phyloP scores from a whole-genome alignment of 2,329 filamentous ascomycete genomes.

The Fusarium neocosmosporiellum region DNA sequence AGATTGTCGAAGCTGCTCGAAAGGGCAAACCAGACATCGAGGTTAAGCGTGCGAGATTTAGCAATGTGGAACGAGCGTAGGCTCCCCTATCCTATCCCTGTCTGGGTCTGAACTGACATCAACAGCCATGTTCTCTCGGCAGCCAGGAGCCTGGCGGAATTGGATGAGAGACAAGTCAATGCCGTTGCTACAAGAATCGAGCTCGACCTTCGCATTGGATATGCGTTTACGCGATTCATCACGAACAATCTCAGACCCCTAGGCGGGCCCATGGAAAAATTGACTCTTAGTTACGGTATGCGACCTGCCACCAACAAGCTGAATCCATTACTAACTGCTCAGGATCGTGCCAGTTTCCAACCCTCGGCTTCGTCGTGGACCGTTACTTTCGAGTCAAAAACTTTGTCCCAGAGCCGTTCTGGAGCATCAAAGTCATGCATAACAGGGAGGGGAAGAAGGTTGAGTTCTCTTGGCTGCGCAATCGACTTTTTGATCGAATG shows the following conservation, averaged over 20 bases:
- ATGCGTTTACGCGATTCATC: slow-evolving; percentile 89
- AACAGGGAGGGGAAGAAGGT: slow-evolving; percentile 81
- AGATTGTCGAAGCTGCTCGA: slow-evolving; percentile 85
- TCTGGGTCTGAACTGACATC: neutral
- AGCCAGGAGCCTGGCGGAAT: slow-evolving; percentile 77
- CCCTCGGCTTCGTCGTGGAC: slow-evolving; percentile 95
- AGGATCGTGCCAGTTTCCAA: slow-evolving; percentile 97
- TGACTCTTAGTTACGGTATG: slow-evolving; percentile 83
- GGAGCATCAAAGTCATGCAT: slow-evolving; percentile 89
- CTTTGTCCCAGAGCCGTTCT: slow-evolving; percentile 92
- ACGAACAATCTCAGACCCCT: slow-evolving; percentile 81
- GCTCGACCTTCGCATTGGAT: slow-evolving; percentile 91
- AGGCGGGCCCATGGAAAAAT: slow-evolving; percentile 72
- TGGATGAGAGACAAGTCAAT: slow-evolving; percentile 88
- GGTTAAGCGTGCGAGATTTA: slow-evolving; percentile 89
- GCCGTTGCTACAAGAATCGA: slow-evolving; percentile 92
- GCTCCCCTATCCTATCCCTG: slow-evolving; percentile 44
- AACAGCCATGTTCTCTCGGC: slow-evolving; percentile 85
- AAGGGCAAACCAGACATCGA: slow-evolving; percentile 79
- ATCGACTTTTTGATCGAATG: slow-evolving; percentile 88
- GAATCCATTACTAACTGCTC: slow-evolving; percentile 9
- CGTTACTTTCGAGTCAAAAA: slow-evolving; percentile 94
- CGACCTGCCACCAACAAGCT: neutral
- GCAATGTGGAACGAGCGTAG: slow-evolving; percentile 92
- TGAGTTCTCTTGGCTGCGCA: slow-evolving; percentile 84